Evolutionary conservation across 495 filamentous ascomycete genomes (phyloP), one percentile per base, ranked within the genome.

Genomic region (Choiromyces venosus): DNA sequence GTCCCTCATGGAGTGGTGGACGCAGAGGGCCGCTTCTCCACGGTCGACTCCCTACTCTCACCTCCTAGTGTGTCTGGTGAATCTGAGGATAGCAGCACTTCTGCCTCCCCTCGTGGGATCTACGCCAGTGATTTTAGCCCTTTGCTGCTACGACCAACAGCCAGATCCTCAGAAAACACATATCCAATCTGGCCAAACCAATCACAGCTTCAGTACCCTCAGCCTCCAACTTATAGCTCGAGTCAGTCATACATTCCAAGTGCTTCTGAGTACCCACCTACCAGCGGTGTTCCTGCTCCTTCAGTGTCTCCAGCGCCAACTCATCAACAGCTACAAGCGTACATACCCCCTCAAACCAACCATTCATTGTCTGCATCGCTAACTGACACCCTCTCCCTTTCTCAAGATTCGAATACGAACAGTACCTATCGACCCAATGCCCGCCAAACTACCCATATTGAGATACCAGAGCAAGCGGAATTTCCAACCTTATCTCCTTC

Each of bases 91-190:
- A 73, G 39, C 12, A 37, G 67, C 33, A n/a, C 66, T 33, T 44
- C 37, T 21, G 37, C 75, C 33, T 61, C 37, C 33, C 35, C 69
- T 36, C 75, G 75, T 69, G 72, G 72, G 35, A 33, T 77, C 71
- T 79, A 79, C 66, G 65, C 56, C 19, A 70, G 78, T 65, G 78
- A 79, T 75, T 79, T 79, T 71, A 70, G 77, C 29, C 78, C 78
- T 52, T 65, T 79, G 67, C 73, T 79, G 37, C 70, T 73, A 56
- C 52, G 69, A 67, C 19, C 70, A 65, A 69, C 74, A 66, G 40
- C 33, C 61, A 10, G 74, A 66, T 33, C 75, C 71, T 16, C 73
- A 61, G 8, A 37, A 61, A 61, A 61, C 25, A 61, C 52, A 14
- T 61, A 76, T 33, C 65, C 75, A 44, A 42, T 72, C 69, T 77